phyloP scores from a whole-genome alignment of 129 eudicot genomes.

The Ambrosia artemisiifolia region DNA sequence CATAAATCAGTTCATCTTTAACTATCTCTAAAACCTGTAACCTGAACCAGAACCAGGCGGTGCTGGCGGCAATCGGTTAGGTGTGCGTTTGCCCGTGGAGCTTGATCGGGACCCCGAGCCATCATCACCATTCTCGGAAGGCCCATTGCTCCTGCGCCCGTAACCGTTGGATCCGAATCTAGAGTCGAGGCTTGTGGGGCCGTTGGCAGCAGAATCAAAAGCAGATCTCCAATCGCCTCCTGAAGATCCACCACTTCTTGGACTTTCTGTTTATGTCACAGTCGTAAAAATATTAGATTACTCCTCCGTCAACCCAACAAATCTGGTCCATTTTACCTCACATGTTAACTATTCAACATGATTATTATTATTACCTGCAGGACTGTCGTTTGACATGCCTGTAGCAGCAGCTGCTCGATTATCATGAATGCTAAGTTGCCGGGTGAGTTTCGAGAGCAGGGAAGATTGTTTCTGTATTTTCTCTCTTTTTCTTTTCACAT shows the following conservation, averaged over 20 bases:
- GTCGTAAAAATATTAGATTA: not conserved
- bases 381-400: conserved; percentile 48
- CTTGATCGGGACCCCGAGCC: conserved; percentile 49
- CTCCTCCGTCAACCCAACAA: not conserved
- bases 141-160: conserved; percentile 65
- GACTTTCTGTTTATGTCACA: conserved; percentile 61
- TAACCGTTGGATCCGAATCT: conserved; percentile 72
- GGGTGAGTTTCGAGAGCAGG: conserved; percentile 85
- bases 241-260: conserved; percentile 54
- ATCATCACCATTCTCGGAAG: conserved; percentile 64
- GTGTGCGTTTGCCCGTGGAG: conserved; percentile 88
- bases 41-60: conserved; percentile 75
- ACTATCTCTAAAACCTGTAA: conserved; percentile 53
- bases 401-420: conserved; percentile 89
- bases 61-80: conserved; percentile 91
- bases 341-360: not conserved
- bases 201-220: conserved; percentile 96
- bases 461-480: conserved; percentile 83
- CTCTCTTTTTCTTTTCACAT: conserved; percentile 77
- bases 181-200: conserved; percentile 45
- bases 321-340: not conserved
- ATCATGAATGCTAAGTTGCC: conserved; percentile 88
- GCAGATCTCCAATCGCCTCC: conserved; percentile 99
- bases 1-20: conserved; percentile 35
- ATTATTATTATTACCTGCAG: conserved; percentile 44